Base-by-base conservation (phyloP, 2,329 filamentous ascomycete genomes). In the Ascochyta clinopodiicola region DNA sequence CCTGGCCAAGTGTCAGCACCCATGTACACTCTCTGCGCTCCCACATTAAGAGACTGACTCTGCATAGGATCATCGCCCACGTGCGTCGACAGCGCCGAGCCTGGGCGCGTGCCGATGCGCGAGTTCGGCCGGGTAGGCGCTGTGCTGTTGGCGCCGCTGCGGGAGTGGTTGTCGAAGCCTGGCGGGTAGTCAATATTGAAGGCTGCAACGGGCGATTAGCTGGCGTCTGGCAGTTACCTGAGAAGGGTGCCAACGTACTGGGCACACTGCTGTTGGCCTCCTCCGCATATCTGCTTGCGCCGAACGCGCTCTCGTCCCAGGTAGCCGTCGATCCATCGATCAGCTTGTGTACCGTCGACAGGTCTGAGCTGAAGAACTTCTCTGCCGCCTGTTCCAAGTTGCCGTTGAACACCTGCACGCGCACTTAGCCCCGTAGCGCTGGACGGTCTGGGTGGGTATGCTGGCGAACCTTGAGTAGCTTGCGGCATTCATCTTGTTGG, bases 61-160 rank as follows among this genome's bases (percentile, higher is more conserved):
- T 73, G 67, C 44, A 72, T 63, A 13, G 69, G 70, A 17, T 63
- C 64, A 47, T 75, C 70, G 48, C 69, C 69, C 6, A 63, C 60
- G 31, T 72, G 67, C 10, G 64, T 68, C 21, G 72, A 72, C 45
- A 67, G 51, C 25, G 56, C 64, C 24, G 70, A 71, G 32, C 57
- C 70, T 42, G 71, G 68, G 56, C 73, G 75, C 15, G 65, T 68
- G 48, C 54, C 54, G 39, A 57, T 57, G 51, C 72, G 60, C 32
- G 73, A 76, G 29, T 72, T 71, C 1, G 73, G 73, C 42, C 73
- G 69, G 12, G 68, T 75, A 12, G 73, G 73, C 5, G 73, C 71
- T 58, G 62, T 69, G 63, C 71, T 74, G 44, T 66, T 66, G 24
- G 62, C 62, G 43, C 60, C 61, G 55, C 70, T 74, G 58, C 70